Base-by-base conservation (phyloP, 768 basidiomycete species). In the Psilocybe cyanescens region DNA sequence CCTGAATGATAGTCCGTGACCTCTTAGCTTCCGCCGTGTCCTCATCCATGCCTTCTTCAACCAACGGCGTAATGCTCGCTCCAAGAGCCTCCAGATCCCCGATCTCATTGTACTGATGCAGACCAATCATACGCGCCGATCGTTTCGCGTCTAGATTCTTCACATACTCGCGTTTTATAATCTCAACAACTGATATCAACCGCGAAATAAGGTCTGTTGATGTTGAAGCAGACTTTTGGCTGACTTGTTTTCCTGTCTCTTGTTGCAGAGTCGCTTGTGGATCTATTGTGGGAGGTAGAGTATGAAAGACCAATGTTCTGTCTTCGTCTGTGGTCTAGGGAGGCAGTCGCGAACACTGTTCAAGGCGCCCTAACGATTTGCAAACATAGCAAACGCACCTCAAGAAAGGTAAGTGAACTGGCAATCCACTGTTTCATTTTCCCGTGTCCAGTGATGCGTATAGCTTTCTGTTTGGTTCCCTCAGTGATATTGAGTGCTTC, bases 111-210 rank as follows among this genome's bases (percentile, higher is more conserved):
- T 92, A 93, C 70, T 94, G 92, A 68, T 91, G 83, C 35, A 94
- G 72, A 3, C 91, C 91, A 3, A 73, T 71, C 29, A 77, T 69
- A 47, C 78, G 76, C n/a, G 73, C 71, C 2, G 78, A 79, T 37
- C 67, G 72, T 11, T 74, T 81, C 17, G 72, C 65, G 45, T 81
- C 81, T 5, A 89, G 75, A 14, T 70, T 70, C 58, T 86, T 86
- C 57, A 91, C 62, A 68, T 86, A 94, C 69, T 94, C 90, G 29
- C 94, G 84, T 69, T 95, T 95, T 67, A 94, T 84, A 58, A 95
- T 91, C 73, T 96, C 94, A 0, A 86, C 87, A 3, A 93, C 89
- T 0, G 88, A 86, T 39, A 95, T 78, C 7, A 96, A 80, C 0
- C 89, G 84, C 0, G 91, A 86, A 4, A 86, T 80, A 7, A 76